A percentile compares a stretch with the other conserved stretches of the same genome.
phyloP scores from a whole-genome alignment of 345 rosid genomes.

The Gossypium raimondii region DNA sequence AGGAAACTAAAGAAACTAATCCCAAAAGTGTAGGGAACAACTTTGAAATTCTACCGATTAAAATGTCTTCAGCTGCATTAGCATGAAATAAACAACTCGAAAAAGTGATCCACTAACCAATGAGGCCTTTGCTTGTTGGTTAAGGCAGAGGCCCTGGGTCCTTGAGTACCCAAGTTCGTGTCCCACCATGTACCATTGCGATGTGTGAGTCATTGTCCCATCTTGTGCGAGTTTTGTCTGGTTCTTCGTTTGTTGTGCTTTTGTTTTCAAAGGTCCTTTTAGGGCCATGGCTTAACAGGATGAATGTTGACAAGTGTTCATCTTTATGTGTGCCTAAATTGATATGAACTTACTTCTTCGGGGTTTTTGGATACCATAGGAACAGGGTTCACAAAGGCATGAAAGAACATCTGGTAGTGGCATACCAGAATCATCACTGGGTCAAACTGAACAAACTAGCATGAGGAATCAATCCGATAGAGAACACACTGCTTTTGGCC shows the following conservation, averaged over 20 bases:
- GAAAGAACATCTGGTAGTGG: conserved; percentile 43
- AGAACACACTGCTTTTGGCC: conserved; percentile 47
- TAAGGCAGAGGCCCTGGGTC: too few species aligned
- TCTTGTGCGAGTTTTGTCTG: too few species aligned
- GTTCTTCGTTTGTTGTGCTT: not conserved
- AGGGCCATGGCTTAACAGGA: not conserved
- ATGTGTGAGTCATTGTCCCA: too few species aligned
- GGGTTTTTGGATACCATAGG: conserved; percentile 31
- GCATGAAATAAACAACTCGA: not conserved
- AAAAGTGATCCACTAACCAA: not conserved
- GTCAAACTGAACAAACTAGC: conserved; percentile 41
- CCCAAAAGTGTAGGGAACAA: too few species aligned
- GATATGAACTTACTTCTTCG: conserved; percentile 3
- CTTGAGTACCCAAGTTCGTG: too few species aligned
- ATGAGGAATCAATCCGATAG: conserved; percentile 39
- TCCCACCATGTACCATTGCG: too few species aligned
- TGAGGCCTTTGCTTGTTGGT: too few species aligned
- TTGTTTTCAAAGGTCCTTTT: not conserved
- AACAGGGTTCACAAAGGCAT: conserved; percentile 35
- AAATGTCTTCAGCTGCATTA: not conserved
- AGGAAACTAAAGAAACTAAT: too few species aligned
- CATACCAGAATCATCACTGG: conserved; percentile 25
- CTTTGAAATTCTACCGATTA: not conserved
- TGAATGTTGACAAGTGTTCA: not conserved
- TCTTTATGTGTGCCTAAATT: not conserved